These are phyloP conservation scores for Curvularia lunata DNA, from an alignment of 2,329 filamentous ascomycete species.

Conservation along the genomic window DNA sequence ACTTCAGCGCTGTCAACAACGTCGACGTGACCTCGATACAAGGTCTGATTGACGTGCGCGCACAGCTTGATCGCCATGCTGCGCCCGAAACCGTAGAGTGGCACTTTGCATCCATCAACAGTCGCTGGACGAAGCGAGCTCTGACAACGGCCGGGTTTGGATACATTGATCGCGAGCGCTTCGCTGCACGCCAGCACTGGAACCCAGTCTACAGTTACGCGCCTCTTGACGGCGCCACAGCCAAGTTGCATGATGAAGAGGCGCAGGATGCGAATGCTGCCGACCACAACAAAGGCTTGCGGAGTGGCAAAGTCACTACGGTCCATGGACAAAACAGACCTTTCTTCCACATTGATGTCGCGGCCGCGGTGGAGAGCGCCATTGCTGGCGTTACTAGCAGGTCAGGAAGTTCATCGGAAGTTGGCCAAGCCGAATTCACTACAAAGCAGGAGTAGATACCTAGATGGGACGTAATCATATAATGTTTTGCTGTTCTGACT, in stretches of 20 bases:
- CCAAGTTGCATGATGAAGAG: conserved; percentile 61
- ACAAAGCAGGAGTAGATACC: conserved; percentile 25
- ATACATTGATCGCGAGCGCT: conserved; percentile 61
- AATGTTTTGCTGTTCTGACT: neutral
- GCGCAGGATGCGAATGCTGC: conserved; percentile 30
- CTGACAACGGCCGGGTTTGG: conserved; percentile 88
- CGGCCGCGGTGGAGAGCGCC: conserved; percentile 85
- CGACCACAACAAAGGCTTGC: conserved; percentile 20
- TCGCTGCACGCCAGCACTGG: conserved; percentile 67
- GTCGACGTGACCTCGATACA: conserved; percentile 93
- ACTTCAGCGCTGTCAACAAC: conserved; percentile 92
- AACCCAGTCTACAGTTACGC: conserved; percentile 95
- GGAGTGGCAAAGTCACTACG: conserved; percentile 61
- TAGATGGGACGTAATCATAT: neutral
- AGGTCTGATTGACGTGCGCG: conserved; percentile 90
- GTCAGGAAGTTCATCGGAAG: conserved; percentile 22
- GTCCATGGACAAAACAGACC: conserved; percentile 88
- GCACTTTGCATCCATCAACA: conserved; percentile 94
- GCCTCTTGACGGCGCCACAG: conserved; percentile 75
- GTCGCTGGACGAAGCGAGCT: conserved; percentile 90
- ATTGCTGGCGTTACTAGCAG: conserved; percentile 70
- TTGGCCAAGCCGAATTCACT: conserved; percentile 17
- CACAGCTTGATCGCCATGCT: conserved; percentile 87
- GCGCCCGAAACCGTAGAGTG: conserved; percentile 84
- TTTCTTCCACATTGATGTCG: conserved; percentile 92